phyloP scores from a whole-genome alignment of 1,284 basidiomycete species.

The Trichosporon sp. region DNA sequence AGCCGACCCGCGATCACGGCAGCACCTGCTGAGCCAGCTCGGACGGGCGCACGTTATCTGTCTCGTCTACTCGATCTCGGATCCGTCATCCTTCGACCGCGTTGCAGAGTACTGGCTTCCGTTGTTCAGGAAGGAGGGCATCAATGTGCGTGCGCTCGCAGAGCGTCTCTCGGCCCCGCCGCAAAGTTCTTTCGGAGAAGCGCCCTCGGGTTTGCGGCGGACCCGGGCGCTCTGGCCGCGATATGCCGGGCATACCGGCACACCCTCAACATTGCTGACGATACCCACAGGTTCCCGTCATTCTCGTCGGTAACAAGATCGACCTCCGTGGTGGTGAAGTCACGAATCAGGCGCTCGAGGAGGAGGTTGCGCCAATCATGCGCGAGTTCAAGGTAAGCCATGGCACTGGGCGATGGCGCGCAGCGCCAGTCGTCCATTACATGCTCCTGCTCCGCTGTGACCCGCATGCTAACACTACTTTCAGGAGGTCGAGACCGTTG shows the following conservation, averaged over 20 bases:
- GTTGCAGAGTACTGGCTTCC: slow-evolving; percentile 99
- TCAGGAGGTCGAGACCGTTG: slow-evolving; percentile 95
- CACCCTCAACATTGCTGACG: not conserved
- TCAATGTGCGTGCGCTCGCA: slow-evolving; percentile 81
- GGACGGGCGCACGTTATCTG: slow-evolving; percentile 96
- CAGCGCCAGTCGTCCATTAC: not conserved
- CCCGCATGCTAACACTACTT: not conserved
- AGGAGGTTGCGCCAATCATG: slow-evolving; percentile 92
- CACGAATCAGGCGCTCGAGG: slow-evolving; percentile 89
- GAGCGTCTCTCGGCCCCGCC: too few relatives aligned
- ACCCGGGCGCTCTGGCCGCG: too few relatives aligned
- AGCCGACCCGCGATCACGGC: slow-evolving; percentile 52
- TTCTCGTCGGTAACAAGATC: slow-evolving; percentile 97
- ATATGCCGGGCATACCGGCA: not conserved
- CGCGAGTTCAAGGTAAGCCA: slow-evolving; percentile 80
- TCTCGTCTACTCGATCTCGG: slow-evolving; percentile 93
- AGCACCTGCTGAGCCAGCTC: slow-evolving; percentile 88
- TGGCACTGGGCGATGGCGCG: not conserved
- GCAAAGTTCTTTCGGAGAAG: not conserved
- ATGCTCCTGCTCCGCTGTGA: not conserved
- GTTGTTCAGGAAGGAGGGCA: slow-evolving; percentile 89
- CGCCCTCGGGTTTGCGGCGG: not conserved
- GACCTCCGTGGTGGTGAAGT: slow-evolving; percentile 87
- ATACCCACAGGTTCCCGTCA: slow-evolving; percentile 78
- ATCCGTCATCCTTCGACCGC: slow-evolving; percentile 90